Conservation (phyloP, 2,329 filamentous ascomycete genomes). For the Xylariaceae sp. region DNA sequence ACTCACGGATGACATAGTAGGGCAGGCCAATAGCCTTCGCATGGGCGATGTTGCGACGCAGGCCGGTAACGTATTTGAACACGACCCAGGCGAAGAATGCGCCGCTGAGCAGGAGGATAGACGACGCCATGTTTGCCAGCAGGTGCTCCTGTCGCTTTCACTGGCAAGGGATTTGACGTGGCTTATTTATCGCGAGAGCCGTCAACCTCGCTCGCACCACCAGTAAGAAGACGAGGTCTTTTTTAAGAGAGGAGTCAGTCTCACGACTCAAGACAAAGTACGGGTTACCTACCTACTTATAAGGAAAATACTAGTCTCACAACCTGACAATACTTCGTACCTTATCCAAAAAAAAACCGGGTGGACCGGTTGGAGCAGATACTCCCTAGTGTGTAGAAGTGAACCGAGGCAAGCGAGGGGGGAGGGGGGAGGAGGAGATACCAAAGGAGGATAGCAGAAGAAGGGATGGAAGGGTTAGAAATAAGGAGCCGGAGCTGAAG, state of each 20-base stretch:
- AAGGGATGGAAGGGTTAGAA: neutral
- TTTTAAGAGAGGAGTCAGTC: neutral
- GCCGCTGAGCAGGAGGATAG: constrained; percentile 33
- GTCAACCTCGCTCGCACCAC: neutral
- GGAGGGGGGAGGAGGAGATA: neutral
- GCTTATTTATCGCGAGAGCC: neutral
- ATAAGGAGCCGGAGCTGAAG: neutral
- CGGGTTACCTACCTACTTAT: neutral
- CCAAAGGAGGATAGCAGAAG: neutral
- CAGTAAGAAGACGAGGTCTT: neutral
- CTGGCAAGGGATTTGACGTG: neutral
- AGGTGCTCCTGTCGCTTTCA: neutral
- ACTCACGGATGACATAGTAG: constrained; percentile 51
- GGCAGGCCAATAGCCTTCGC: constrained; percentile 48
- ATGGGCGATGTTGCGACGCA: constrained; percentile 42
- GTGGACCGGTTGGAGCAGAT: neutral
- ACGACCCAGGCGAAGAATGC: constrained; percentile 33
- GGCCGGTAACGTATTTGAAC: constrained; percentile 30
- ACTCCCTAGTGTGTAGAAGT: neutral
- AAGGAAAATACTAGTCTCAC: neutral
- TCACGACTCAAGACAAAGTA: neutral
- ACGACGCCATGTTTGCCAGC: constrained; percentile 33
- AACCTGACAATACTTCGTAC: neutral
- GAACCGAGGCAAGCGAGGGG: neutral
- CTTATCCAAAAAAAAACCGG: neutral